Evolutionary conservation across 2,329 filamentous ascomycete genomes (phyloP), one percentile per base, ranked within the genome.

Genomic region (Trichoderma citrinoviride): DNA sequence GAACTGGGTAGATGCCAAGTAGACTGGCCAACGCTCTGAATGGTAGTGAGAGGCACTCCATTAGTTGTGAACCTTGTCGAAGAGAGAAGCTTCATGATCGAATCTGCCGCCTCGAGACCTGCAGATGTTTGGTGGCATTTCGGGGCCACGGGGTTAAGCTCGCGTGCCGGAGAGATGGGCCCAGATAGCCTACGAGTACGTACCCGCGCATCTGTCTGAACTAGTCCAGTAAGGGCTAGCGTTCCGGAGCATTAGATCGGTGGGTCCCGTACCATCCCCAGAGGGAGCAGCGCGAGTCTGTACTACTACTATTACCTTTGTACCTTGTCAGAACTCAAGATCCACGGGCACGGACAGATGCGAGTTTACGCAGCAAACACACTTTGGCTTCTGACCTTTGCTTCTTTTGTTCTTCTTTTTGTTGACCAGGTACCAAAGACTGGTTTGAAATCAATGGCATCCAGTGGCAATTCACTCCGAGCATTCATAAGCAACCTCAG

Each of bases 201-300:
- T 29, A 29, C 44, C 17, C 41, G n/a, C 37, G 46, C 29, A 52
- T 29, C 23, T 21, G 58, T 37, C 47, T 47, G n/a, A 4, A n/a
- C 58, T 61, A 61, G 47, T 17, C 47, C 23, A 21, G 23, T 2
- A 43, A 2, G 7, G 47, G 58, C 58, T 61, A 61, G 58, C 58
- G 46, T 61, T 61, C 58, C 58, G 58, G 58, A 61, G 58, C 52
- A 17, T 44, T 33, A 43, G 47, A 61, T 61, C 58, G 44, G 12
- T 37, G 41, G 55, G 17, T 37, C 19, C 41, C 33, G 56, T 50
- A n/a, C 17, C 33, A 37, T 29, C 43, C 29, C 8, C 19, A 40
- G 21, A 47, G 19, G 29, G 21, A 3, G 50, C 27, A 23, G 19
- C 49, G 33, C 49, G 27, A 33, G 33, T 52, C 33, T 29, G 25